Evolutionary conservation across 257 asterid species (phyloP), one percentile per base, ranked within the genome.

Genomic region (Lycium barbarum): DNA sequence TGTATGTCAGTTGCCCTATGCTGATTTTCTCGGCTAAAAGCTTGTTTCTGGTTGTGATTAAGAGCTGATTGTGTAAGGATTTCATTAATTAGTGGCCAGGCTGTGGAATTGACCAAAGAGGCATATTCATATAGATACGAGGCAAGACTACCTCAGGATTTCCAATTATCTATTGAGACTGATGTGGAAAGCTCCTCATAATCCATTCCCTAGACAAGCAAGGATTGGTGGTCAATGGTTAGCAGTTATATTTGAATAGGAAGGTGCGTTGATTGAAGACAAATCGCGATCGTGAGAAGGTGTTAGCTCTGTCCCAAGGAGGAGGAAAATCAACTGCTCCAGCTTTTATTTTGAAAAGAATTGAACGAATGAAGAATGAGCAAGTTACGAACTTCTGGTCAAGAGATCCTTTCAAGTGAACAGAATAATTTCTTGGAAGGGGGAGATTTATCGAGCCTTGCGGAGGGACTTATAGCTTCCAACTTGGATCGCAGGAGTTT

Each of bases 351-450:
- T 95, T 96, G 53, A 86, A 89, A 22, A 88, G 98, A 81, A 88
- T 96, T 1, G 95, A 93, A 86, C 97, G 98, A 36, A 93, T 94
- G 99, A 96, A 96, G 83, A 94, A 90, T 7, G 98, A 96, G 91
- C 99, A 96, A 83, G 99, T 98, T 4, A 93, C 0, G 97, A 94
- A 85, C 51, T 96, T 98, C 89, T 96, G 99, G 98, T 90, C 98
- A 2, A 91, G 98, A 81, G 97, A 96, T 86, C 95, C 95, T 1
- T 84, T 79, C 90, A 89, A 67, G 17, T 93, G 79, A 93, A 86
- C 83, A 88, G 93, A 88, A 84, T 93, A 90, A 90, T 95, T 1
- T 38, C 88, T 18, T 83, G 98, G 74, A 93, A 89, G 89, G 98
- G 93, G 91, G 97, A 92, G 86, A 93, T 96, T 55, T 89, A 96